Conservation (phyloP, 73 alveolate genomes). For the Blepharisma japonicum region DNA sequence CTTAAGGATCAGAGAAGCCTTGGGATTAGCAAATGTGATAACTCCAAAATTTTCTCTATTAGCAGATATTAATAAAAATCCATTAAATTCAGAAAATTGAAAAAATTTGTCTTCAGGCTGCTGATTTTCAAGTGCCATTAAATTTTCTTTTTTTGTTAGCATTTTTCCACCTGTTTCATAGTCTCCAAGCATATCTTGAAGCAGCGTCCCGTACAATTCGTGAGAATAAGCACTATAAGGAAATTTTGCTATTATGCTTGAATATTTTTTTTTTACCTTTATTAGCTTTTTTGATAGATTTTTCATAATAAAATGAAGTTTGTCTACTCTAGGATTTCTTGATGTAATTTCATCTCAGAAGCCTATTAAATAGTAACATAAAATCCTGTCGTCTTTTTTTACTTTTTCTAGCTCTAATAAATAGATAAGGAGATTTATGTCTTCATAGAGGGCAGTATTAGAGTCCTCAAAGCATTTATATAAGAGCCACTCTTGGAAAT, state of each 20-base stretch:
- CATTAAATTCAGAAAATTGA: neutral
- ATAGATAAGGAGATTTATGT: neutral
- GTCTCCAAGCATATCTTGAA: neutral
- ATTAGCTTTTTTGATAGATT: neutral
- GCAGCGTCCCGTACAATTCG: neutral
- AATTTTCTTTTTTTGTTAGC: neutral
- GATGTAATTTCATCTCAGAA: neutral
- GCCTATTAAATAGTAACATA: neutral
- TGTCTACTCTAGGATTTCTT: neutral
- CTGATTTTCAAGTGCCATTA: neutral
- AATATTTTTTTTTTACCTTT: neutral
- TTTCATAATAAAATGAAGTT: neutral
- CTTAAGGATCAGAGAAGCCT: neutral
- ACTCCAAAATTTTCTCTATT: neutral
- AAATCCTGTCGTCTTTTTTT: neutral
- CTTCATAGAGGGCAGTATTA: neutral
- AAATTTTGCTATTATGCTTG: neutral
- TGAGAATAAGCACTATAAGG: neutral
- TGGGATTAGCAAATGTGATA: neutral
- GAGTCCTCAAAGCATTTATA: neutral
- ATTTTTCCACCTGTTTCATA: neutral
- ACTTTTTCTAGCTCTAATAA: slow-evolving; percentile 19
- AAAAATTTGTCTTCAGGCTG: neutral
- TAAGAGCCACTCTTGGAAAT: neutral
- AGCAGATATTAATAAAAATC: neutral